Evolutionary conservation across 306 rosid genomes (phyloP), one percentile per base, ranked within the genome.

Genomic region (Medicago lupulina): DNA sequence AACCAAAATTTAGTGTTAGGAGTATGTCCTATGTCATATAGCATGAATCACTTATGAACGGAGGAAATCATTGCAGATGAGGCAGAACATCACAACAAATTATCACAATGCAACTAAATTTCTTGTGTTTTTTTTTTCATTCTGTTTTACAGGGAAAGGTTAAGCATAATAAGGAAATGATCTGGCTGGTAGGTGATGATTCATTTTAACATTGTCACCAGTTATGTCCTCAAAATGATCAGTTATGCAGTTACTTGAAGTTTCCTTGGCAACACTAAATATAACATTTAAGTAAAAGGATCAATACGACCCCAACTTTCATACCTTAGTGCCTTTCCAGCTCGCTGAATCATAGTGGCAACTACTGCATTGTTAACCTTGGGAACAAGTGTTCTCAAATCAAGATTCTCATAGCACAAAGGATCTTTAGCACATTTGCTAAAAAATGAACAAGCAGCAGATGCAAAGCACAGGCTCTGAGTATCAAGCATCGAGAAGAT

Each of bases 341-440:
- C 97, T 18, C 97, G 91, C 65, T 89, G 97, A 79, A 95, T 90
- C 97, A 90, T 92, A 1, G 97, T 92, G 72, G 99, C 90, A 59
- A 95, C 97, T 1, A 95, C 97, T 3, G 97, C 93, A 89, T 95
- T 92, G 83, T 95, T 95, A 79, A 95, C 99, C 81, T 92, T 95
- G 0, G 99, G 97, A 74, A 87, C 89, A 73, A 79, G 86, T 15
- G 97, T 87, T 9, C 86, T 87, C 86, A 95, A 89, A 83, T 95
- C 98, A 85, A 95, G 83, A 81, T 90, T 81, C 75, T 91, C 70
- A 73, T 92, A 95, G 88, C 99, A 92, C 44, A 87, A 70, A 77
- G 99, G 93, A 88, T 95, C 97, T 88, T 83, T 86, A 36, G 97
- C 96, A 88, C 97, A 95, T 82, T 90, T 95, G 75, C 88, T 86